Base-by-base conservation (phyloP, 2,329 filamentous ascomycete species). In the Colletotrichum brevisporum region DNA sequence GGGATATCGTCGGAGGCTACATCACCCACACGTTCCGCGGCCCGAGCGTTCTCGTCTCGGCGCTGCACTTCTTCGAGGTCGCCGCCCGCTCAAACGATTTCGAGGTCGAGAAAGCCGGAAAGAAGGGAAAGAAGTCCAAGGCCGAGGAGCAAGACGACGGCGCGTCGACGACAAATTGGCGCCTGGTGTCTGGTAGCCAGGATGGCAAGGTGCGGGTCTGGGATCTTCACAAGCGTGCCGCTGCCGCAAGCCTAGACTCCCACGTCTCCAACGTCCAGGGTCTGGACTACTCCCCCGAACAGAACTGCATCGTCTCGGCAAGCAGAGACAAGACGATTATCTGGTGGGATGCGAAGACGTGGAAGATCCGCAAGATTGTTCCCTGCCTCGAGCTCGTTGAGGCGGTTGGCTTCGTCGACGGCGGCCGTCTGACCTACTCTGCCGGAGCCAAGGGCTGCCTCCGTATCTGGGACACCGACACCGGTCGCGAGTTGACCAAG, bases 11-110 rank as follows among this genome's bases (percentile, higher is more conserved):
- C 57, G 94, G 91, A 52, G 96, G 96, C 24, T 98, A 93, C 79
- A 90, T 94, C 39, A 99, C 97, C 31, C 96, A 99, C 80, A 97
- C 94, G 0, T 97, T 99, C 80, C 92, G 95, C 74, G 95, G 95
- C 1, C 95, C 97, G 65, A 94, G 94, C 69, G 95, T 96, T 10
- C 88, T 99, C 24, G 89, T 99, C 5, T 97, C 96, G 13, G 94
- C 96, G 0, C 85, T 99, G 18, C 91, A 92, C 74, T 98, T 99
- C 81, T 99, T 98, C 78, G 92, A 97, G 76, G 85, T 93, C 16
- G 85, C 90, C 26, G 78, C 83, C 12, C 75, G 77, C 51, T 77
- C 80, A 12, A 76, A 73, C 48, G 82, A 83, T 12, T 78, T 77
- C 13, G 80, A 83, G 39, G 86, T 73, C 70, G 75, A 80, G 67